Evolutionary conservation across 106 monocot genomes (phyloP), one percentile per base, ranked within the genome.

Genomic region (Dioscorea alata): DNA sequence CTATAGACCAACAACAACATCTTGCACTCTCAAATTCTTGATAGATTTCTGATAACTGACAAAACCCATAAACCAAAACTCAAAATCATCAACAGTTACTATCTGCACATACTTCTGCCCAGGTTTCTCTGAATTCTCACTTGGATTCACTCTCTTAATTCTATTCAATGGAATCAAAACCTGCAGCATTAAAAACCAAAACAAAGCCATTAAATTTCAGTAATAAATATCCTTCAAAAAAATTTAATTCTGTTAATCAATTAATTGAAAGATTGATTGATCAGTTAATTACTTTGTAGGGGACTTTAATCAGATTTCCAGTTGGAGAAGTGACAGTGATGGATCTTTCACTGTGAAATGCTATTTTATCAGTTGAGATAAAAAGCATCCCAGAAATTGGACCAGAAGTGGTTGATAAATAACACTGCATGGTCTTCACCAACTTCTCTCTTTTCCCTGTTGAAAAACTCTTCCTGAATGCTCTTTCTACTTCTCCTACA

Each of bases 31-130:
- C 48, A 87, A 56, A 54, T 61, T 74, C 65, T 73, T 83, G 24
- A 83, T 61, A 23, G 83, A 74, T 71, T 74, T 80, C 68, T 77
- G 64, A 34, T 74, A 83, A 24, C 66, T 71, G 9, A 81, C 58
- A 54, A 88, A 88, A 20, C 88, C 88, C 88, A 84, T 78, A 50
- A 81, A 88, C 80, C 83, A 88, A 66, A 88, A 88, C 54, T 88
- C 88, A 67, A 78, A 84, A 24, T 69, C 78, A 70, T 88, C 81
- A 49, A 57, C 84, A 0, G 88, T 88, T 0, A 84, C 78, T 9
- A 88, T 81, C 73, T 84, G 81, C 22, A 84, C 75, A 65, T 88
- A 88, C 33, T 88, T 88, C 54, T 84, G 81, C 24, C 62, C 73
- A 4, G 81, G 88, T 18, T 81, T 76, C 67, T 67, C 54, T 13